Evolutionary conservation across 2,329 filamentous ascomycete species (phyloP), one percentile per base, ranked within the genome.

Genomic region (Metarhizium humberi): DNA sequence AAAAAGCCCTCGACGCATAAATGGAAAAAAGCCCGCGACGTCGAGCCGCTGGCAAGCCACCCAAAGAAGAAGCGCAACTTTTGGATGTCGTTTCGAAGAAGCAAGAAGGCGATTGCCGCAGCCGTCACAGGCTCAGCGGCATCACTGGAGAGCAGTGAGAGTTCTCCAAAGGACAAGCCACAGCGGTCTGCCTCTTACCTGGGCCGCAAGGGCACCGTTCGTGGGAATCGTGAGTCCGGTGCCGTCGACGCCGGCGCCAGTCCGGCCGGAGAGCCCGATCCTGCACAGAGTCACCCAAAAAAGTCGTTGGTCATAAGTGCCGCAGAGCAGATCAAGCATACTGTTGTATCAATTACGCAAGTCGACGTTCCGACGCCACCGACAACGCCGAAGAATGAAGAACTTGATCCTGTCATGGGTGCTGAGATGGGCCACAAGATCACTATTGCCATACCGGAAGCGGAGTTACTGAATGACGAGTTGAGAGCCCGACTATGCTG

Each of bases 51-150:
- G 20, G 10, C 20, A 13, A 46, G 45, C 45, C 45, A n/a, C 7
- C 29, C 38, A 6, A 56, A 47, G 32, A 56, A 51, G 47, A 53
- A 48, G 30, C 40, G 47, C 30, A 43, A 51, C 20, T 54, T 56
- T 46, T 54, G 55, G 55, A 42, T 48, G 47, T 29, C 36, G 4
- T 29, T n/a, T 14, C 50, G 8, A 14, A 34, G 20, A 36, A 48
- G 45, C 45, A 48, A 48, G 42, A 50, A 10, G 51, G 45, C 45
- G 6, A 13, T 29, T 5, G 13, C 45, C 2, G 45, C 45, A n/a
- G n/a, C 45, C 6, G 25, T 30, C 45, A 16, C 45, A 8, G 45
- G 20, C 4, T 48, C 45, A 18, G 51, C 16, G 29, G 52, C 38
- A 56, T 43, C 8, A 2, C 2, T 6, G n/a, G 11, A 45, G 6